Evolutionary conservation across 345 rosid species (phyloP).

Genomic region (Angophora floribunda): DNA sequence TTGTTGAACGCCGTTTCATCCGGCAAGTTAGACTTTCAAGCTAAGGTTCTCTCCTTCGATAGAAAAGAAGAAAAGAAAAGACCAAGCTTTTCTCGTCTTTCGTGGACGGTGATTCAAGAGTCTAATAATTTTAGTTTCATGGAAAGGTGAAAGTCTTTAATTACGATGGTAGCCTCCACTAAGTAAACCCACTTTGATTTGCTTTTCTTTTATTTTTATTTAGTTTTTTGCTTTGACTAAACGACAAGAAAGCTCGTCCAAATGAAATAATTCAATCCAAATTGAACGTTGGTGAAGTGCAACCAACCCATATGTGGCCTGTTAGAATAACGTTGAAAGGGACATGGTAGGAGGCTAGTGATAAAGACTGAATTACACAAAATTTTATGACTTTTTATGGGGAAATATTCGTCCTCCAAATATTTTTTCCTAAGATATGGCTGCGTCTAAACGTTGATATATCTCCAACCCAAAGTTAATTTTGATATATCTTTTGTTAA

Average conservation of each 20-base stretch:
- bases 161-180: background rate
- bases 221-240: background rate
- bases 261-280: background rate
- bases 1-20: background rate
- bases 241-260: background rate
- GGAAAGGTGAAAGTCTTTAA: background rate
- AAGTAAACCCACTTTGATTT: background rate
- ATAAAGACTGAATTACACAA: background rate
- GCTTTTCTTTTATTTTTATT: background rate
- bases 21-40: background rate
- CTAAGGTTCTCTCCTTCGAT: background rate
- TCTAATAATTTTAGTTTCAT: background rate
- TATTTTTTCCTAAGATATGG: background rate
- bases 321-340: background rate
- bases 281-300: background rate
- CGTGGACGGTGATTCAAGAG: background rate
- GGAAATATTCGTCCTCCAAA: background rate
- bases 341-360: background rate
- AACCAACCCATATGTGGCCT: background rate
- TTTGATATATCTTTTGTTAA: background rate
- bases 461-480: background rate
- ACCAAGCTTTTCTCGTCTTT: background rate
- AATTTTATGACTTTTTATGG: background rate
- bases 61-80: accelerated
- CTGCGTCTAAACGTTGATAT: too few relatives aligned